phyloP scores from a whole-genome alignment of 768 basidiomycete species.

The Tephrocybe rancida region DNA sequence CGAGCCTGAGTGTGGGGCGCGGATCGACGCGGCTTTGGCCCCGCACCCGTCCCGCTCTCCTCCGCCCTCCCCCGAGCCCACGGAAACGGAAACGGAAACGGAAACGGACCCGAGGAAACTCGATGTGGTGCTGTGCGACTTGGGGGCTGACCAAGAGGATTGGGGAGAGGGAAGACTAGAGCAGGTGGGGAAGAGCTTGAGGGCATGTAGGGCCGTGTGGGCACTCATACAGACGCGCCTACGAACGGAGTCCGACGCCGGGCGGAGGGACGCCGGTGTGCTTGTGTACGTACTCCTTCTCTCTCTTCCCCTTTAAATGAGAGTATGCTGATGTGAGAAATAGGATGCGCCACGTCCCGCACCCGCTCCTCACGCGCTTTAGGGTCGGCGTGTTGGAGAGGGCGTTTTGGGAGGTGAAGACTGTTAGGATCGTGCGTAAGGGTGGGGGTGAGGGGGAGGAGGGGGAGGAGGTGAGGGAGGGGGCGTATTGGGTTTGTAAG shows the following conservation, averaged over 20 bases:
- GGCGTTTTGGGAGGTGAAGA: constrained; percentile 65
- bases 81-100: too few species aligned
- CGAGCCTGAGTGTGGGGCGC: too few species aligned
- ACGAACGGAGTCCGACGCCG: constrained; percentile 43
- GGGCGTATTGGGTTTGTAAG: too few species aligned
- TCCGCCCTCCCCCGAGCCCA: too few species aligned
- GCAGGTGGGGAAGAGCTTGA: constrained; percentile 70
- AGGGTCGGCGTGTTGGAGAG: constrained; percentile 53
- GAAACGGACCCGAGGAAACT: constrained; percentile 40
- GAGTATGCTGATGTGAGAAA: not conserved
- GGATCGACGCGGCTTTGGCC: too few species aligned
- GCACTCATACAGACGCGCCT: constrained; percentile 62
- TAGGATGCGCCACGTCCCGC: constrained; percentile 85
- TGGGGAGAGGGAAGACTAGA: constrained; percentile 54
- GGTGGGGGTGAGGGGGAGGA: not conserved
- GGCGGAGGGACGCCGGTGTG: constrained; percentile 47
- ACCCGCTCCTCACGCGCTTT: constrained; percentile 70
- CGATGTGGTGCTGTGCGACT: constrained; percentile 64
- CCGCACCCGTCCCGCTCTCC: too few species aligned
- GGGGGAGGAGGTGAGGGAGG: not conserved
- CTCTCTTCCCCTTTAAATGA: constrained; percentile 1
- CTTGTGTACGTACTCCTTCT: constrained; percentile 51
- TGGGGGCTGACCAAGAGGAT: not conserved
- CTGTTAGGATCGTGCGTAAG: constrained; percentile 46
- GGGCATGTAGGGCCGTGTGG: constrained; percentile 74